Percentiles rank a stretch among this genome's conserved stretches.
Conservation (phyloP, 495 filamentous ascomycete species). For the Usnea hakonensis region DNA sequence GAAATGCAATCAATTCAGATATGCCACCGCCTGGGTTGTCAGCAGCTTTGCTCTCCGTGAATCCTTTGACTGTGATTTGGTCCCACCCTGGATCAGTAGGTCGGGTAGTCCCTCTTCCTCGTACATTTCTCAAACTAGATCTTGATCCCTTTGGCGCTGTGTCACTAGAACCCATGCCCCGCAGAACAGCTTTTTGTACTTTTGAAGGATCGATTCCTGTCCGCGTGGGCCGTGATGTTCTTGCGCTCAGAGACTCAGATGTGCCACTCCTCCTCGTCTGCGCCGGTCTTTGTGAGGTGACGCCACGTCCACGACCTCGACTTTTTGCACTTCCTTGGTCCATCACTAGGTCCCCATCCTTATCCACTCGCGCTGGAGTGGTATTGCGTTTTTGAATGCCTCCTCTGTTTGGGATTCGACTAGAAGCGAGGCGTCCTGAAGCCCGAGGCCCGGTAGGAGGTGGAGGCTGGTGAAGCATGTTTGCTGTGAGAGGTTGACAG, state of each 20-base stretch:
- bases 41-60: slow-evolving; percentile 68
- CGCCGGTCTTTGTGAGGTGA: slow-evolving; percentile 19
- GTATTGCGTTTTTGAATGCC: slow-evolving; percentile 64
- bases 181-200: slow-evolving; percentile 38
- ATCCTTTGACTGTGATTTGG: slow-evolving; percentile 55
- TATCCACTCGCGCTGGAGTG: slow-evolving; percentile 49
- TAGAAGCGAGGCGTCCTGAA: slow-evolving; percentile 11
- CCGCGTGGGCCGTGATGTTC: slow-evolving; percentile 25
- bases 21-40: slow-evolving; percentile 63
- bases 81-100: slow-evolving; percentile 19
- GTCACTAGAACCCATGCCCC: slow-evolving; percentile 33
- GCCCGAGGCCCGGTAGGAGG: slow-evolving; percentile 18
- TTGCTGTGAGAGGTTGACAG: background rate
- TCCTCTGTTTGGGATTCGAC: slow-evolving; percentile 45
- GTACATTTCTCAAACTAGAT: slow-evolving; percentile 28
- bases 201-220: slow-evolving; percentile 23
- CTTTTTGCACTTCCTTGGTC: slow-evolving; percentile 40
- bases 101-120: slow-evolving; percentile 25
- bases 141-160: slow-evolving; percentile 24
- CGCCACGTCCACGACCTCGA: slow-evolving; percentile 33
- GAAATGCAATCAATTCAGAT: slow-evolving; percentile 61
- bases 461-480: slow-evolving; percentile 10
- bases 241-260: slow-evolving; percentile 22
- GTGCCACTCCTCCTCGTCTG: slow-evolving; percentile 15
- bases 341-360: slow-evolving; percentile 81